Evolutionary conservation across 352 stramenopile species (phyloP).

Genomic region (Thalassiosira sp.): DNA sequence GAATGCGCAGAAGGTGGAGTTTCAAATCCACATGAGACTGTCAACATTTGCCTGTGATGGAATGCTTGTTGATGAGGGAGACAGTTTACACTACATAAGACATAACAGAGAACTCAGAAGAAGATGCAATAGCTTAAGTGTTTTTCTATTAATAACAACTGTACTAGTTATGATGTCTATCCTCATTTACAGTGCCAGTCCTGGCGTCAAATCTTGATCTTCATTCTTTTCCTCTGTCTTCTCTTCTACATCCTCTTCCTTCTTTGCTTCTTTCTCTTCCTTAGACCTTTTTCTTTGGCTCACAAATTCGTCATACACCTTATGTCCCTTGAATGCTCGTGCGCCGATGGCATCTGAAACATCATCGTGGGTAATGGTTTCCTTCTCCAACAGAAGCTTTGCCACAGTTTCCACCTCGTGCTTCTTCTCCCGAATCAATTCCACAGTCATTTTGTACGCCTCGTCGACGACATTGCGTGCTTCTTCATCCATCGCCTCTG

Average conservation of each 20-base stretch:
- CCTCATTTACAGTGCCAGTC: slow-evolving; percentile 33
- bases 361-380: slow-evolving; percentile 99
- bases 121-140: too few species aligned
- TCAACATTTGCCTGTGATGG: too few species aligned
- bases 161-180: too few species aligned
- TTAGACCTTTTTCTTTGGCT: slow-evolving; percentile 49
- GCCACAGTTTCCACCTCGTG: slow-evolving; percentile 90
- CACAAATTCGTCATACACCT: slow-evolving; percentile 95
- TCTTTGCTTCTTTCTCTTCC: slow-evolving; percentile 28
- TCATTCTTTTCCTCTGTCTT: slow-evolving; percentile 41
- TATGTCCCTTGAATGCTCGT: slow-evolving; percentile 91
- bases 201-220: slow-evolving; percentile 41
- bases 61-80: too few species aligned
- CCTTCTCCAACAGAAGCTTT: slow-evolving; percentile 94
- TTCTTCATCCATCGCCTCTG: slow-evolving; percentile 98
- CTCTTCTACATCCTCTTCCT: slow-evolving; percentile 25
- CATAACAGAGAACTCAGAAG: too few species aligned
- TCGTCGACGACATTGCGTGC: slow-evolving; percentile 95
- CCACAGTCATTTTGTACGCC: slow-evolving; percentile 95
- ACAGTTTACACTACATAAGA: too few species aligned
- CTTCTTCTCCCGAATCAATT: slow-evolving; percentile 94
- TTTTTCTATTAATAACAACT: too few species aligned
- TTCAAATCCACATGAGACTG: too few species aligned
- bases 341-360: slow-evolving; percentile 93
- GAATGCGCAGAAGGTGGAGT: too few species aligned